These are phyloP conservation scores for Chloridella minuta DNA, from an alignment of 352 stramenopile genomes.

Conservation along the genomic window DNA sequence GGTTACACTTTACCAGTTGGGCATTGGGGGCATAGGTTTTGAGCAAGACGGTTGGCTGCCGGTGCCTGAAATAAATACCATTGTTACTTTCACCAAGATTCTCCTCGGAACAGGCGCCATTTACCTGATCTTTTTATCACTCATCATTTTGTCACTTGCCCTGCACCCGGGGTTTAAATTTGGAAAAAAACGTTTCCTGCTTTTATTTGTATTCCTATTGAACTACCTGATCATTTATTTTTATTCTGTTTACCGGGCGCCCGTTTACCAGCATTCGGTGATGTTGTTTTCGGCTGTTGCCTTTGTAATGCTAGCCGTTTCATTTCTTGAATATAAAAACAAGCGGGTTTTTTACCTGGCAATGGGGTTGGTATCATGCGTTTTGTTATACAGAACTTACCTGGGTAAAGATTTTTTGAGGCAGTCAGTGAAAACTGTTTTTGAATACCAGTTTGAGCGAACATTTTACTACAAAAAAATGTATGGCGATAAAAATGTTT, in stretches of 20 bases:
- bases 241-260: not conserved
- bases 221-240: conserved; percentile 4
- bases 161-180: too few species aligned
- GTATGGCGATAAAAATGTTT: not conserved
- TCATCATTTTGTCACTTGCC: too few species aligned
- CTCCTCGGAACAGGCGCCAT: not conserved
- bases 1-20: not conserved
- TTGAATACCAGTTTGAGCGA: not conserved
- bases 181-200: not conserved
- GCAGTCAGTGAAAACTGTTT: not conserved
- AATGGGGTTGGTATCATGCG: not conserved
- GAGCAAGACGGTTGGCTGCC: not conserved
- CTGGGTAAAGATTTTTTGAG: not conserved
- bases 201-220: not conserved
- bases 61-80: not conserved
- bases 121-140: not conserved
- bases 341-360: not conserved
- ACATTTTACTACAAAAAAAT: not conserved
- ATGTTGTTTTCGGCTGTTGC: not conserved
- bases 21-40: not conserved
- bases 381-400: not conserved
- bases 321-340: not conserved
- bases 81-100: not conserved
- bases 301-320: not conserved
- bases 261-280: not conserved